Evolutionary conservation across 75 land plant genomes (phyloP).

Genomic region (Ceratopteris richardii): DNA sequence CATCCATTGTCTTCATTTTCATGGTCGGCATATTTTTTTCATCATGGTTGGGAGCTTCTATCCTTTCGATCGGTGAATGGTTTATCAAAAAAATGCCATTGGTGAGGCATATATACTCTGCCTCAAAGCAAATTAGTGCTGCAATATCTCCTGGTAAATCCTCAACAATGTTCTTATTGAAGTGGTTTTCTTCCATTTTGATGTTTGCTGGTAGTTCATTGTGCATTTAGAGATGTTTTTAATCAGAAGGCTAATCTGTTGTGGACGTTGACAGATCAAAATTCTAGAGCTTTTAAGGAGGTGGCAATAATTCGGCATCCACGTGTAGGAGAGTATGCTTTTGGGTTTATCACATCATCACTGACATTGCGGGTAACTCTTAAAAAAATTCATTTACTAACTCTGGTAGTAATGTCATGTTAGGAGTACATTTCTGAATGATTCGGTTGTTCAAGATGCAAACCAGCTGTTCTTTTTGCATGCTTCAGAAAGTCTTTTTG

Average conservation of each 20-base stretch:
- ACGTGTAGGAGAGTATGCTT: constrained; percentile 77
- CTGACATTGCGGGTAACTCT: constrained; percentile 50
- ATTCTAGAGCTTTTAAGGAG: constrained; percentile 73
- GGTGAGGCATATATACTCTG: constrained; percentile 80
- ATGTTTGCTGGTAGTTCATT: too few relatives aligned
- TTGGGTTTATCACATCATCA: constrained; percentile 76
- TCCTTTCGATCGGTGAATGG: constrained; percentile 82
- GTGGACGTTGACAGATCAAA: constrained; percentile 45
- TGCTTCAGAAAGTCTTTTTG: too few relatives aligned
- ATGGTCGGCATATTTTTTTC: constrained; percentile 85
- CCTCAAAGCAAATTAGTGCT: constrained; percentile 87
- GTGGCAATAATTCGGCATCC: constrained; percentile 82
- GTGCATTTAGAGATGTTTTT: background rate
- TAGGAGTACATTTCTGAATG: too few relatives aligned
- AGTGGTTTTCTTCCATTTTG: background rate
- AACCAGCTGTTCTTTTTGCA: too few relatives aligned
- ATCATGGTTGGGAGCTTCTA: constrained; percentile 82
- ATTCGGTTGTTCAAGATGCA: too few relatives aligned
- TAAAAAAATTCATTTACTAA: background rate
- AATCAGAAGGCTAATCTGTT: background rate
- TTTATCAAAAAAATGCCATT: constrained; percentile 87
- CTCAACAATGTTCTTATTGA: background rate
- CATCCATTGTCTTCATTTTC: constrained; percentile 78
- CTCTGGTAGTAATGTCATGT: too few relatives aligned
- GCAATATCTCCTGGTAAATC: constrained; percentile 79